Percentiles rank a stretch among this genome's conserved stretches.
These are phyloP conservation scores for Neopestalotiopsis sp. DNA, from an alignment of 2,329 filamentous ascomycete species.

Conservation along the genomic window DNA sequence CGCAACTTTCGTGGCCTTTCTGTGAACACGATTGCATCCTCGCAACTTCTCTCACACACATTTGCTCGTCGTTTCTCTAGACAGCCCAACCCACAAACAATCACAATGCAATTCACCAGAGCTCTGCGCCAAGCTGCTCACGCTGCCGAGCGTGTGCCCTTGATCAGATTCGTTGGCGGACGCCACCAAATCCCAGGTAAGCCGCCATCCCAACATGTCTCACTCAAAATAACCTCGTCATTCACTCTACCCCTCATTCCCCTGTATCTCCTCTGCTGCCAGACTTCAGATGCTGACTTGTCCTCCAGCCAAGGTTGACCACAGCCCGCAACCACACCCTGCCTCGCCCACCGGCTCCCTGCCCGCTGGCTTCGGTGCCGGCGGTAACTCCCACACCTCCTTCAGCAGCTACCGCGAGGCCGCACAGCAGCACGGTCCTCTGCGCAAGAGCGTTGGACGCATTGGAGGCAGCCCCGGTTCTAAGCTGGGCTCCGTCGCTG, in stretches of 20 bases:
- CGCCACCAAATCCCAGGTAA: constrained; percentile 60
- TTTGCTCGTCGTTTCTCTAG: constrained; percentile 4
- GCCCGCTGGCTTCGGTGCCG: constrained; percentile 53
- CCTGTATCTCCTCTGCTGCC: background rate
- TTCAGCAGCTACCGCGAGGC: constrained; percentile 81
- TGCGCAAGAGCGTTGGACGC: constrained; percentile 60
- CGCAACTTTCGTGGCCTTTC: background rate
- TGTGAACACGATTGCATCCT: background rate
- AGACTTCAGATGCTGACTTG: constrained; percentile 16
- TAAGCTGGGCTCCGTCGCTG: constrained; percentile 73
- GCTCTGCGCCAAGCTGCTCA: constrained; percentile 63
- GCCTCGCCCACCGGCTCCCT: constrained; percentile 70
- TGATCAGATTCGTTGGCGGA: constrained; percentile 65
- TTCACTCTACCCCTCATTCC: constrained; percentile 5
- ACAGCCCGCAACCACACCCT: constrained; percentile 75
- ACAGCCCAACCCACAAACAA: constrained; percentile 20
- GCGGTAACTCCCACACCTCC: constrained; percentile 55
- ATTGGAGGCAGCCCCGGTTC: constrained; percentile 69
- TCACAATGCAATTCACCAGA: constrained; percentile 60
- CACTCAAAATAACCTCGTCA: constrained; percentile 2
- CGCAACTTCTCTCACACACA: constrained; percentile 11
- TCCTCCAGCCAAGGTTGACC: constrained; percentile 68
- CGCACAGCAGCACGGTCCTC: constrained; percentile 78
- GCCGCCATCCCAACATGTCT: constrained; percentile 27
- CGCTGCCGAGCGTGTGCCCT: constrained; percentile 63